Base-by-base conservation (phyloP, 1,284 basidiomycete species). In the Malassezia slooffiae region DNA sequence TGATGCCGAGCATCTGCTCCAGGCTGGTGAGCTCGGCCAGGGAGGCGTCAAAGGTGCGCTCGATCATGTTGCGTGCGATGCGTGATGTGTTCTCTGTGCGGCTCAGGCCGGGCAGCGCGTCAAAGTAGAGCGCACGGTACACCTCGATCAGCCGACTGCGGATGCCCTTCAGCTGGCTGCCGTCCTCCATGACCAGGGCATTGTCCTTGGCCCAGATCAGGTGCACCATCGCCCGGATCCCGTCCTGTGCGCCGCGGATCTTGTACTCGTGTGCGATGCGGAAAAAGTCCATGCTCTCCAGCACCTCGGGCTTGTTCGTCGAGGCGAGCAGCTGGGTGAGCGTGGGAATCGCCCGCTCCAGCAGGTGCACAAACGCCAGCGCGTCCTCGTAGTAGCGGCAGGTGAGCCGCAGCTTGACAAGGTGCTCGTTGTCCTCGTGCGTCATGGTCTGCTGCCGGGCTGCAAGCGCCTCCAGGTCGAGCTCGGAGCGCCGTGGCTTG, bases 181-280 rank as follows among this genome's bases (percentile, higher is more conserved):
- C 84, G 39, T 67, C 63, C 63, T 87, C 86, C 16, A 79, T 78
- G 11, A 84, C 83, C 19, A 85, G 77, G 32, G 76, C 82, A 67
- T 89, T 89, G 69, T 96, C 91, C 68, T 96, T 97, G 11, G 80
- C 79, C 93, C 93, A 97, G 60, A 99, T 87, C 27, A 99, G 76
- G 71, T 97, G 93, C 5, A 99, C 70, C 91, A 97, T 97, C 63
- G 82, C 85, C 73, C 85, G 88, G 61, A 99, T 82, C 1, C 89
- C 89, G 11, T 71, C 47, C 22, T 15, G 37, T 38, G 55, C 57
- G 24, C 78, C 77, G 16, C 80, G 75, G 41, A 96, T 78, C 59
- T 84, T 76, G 70, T 93, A 95, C 65, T 83, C 83, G 63, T 82
- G 78, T 0, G 84, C 80, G 8, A 84, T 77, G 41, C 82, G 77